Conservation (phyloP, 306 rosid genomes). For the Gillenia trifoliata region DNA sequence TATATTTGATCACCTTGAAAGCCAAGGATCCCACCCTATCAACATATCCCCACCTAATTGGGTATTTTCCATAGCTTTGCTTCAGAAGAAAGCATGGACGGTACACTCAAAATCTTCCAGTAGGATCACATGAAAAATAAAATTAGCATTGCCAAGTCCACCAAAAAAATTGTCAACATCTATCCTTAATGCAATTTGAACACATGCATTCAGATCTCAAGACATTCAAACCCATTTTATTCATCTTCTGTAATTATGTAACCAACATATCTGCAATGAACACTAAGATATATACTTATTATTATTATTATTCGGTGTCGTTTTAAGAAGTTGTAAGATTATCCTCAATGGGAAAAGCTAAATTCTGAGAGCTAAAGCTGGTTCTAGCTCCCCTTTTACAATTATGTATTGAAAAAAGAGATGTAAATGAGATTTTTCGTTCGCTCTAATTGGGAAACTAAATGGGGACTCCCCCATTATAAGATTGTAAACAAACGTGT, state of each 20-base stretch:
- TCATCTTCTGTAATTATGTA: not conserved
- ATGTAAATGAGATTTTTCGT: too few species aligned
- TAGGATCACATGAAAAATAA: not conserved
- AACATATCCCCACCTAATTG: not conserved
- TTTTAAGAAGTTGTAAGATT: not conserved
- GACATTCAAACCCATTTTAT: not conserved
- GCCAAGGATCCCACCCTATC: not conserved
- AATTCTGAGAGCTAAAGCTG: too few species aligned
- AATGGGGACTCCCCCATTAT: too few species aligned
- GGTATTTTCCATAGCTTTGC: not conserved
- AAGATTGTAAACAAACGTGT: too few species aligned
- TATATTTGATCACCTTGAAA: conserved; percentile 5
- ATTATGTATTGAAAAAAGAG: not conserved
- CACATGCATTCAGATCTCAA: not conserved
- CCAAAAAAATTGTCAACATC: not conserved
- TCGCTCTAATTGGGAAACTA: too few species aligned
- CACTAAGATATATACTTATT: too few species aligned
- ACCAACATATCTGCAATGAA: not conserved
- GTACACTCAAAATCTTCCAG: not conserved
- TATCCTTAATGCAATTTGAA: not conserved
- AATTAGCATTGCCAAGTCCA: not conserved
- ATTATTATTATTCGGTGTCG: not conserved
- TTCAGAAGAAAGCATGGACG: conserved; percentile 1
- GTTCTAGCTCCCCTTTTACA: not conserved
- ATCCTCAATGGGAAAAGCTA: too few species aligned